Conservation (phyloP, 176 grass and related monocot genomes). For the Ananas comosus region DNA sequence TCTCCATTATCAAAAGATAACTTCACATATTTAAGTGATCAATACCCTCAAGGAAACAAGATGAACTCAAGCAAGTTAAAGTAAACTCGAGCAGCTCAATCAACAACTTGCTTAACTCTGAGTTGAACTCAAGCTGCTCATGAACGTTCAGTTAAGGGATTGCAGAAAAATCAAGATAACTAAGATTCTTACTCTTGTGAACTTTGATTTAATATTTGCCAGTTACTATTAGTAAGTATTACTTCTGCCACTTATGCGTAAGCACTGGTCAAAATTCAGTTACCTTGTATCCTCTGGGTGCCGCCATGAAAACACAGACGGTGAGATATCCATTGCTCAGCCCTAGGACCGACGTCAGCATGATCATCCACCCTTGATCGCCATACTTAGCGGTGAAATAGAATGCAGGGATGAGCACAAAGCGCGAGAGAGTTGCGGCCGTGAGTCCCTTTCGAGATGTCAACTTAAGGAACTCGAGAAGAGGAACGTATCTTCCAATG, state of each 20-base stretch:
- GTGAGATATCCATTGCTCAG: conserved; percentile 58
- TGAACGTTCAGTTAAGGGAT: neutral
- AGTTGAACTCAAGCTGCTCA: no score
- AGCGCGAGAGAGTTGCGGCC: conserved; percentile 21
- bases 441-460: conserved; percentile 48
- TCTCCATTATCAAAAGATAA: neutral
- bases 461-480: conserved; percentile 35
- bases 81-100: no score
- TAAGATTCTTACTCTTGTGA: no score
- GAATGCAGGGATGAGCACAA: conserved; percentile 57
- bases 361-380: conserved; percentile 63
- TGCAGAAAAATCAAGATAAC: no score
- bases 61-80: no score
- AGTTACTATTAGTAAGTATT: no score
- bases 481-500: conserved; percentile 65
- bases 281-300: conserved; percentile 64
- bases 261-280: neutral
- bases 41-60: neutral
- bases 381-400: conserved; percentile 63
- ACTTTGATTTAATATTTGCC: no score
- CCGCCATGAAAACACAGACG: conserved; percentile 47
- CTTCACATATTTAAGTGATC: neutral
- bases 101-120: no score
- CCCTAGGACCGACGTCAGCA: conserved; percentile 46
- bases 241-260: no score